Evolutionary conservation across 2,329 filamentous ascomycete genomes (phyloP).

Genomic region (Ophiostoma sp.): DNA sequence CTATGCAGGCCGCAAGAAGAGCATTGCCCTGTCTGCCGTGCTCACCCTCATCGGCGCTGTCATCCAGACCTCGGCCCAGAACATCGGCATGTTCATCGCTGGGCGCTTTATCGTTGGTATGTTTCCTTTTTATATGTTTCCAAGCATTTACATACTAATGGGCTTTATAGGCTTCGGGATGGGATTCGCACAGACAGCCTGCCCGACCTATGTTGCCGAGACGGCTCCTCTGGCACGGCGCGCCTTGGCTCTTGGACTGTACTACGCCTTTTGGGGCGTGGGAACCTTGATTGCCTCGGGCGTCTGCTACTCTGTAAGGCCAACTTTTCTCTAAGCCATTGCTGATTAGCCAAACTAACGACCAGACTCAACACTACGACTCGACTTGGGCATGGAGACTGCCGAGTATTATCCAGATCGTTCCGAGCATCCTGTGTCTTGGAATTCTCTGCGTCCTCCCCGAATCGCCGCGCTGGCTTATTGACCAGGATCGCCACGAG

Average conservation of each 20-base stretch:
- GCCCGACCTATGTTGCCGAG: conserved; percentile 41
- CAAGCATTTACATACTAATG: background rate
- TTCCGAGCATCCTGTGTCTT: conserved; percentile 22
- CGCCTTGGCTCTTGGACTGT: conserved; percentile 67
- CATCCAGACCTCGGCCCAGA: conserved; percentile 64
- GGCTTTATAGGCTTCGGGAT: background rate
- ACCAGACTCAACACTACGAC: background rate
- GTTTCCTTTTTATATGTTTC: conserved; percentile 37
- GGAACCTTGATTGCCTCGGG: conserved; percentile 67
- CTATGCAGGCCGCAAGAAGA: conserved; percentile 61
- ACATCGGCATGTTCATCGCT: conserved; percentile 59
- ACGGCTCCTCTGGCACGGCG: conserved; percentile 72
- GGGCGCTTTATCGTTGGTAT: conserved; percentile 65
- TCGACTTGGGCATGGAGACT: conserved; percentile 32
- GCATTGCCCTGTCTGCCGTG: conserved; percentile 65
- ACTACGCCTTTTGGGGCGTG: conserved; percentile 79
- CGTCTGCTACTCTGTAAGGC: conserved; percentile 59
- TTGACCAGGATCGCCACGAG: conserved; percentile 30
- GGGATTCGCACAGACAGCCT: conserved; percentile 33
- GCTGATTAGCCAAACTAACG: background rate
- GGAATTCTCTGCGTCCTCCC: conserved; percentile 23
- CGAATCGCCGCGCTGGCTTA: conserved; percentile 24
- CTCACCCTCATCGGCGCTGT: conserved; percentile 68
- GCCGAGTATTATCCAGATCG: conserved; percentile 43
- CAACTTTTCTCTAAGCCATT: conserved; percentile 25